These are phyloP conservation scores for Microbotryum violaceum DNA, from an alignment of 1,284 basidiomycete species.

Conservation along the genomic window DNA sequence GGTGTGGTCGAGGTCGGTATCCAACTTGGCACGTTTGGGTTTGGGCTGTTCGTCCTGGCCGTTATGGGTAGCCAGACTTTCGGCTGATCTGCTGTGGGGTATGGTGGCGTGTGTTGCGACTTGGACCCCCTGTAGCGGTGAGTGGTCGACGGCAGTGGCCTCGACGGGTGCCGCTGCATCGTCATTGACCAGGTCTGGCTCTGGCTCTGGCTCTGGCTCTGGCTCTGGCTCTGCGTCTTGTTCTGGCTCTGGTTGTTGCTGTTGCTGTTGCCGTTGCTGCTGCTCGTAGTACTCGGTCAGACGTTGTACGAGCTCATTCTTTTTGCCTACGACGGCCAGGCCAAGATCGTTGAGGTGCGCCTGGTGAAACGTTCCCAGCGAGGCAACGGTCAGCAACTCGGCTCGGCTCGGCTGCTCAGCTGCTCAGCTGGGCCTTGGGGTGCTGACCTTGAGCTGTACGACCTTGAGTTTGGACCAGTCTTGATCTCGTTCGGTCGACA, in stretches of 20 bases:
- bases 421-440: neutral
- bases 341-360: slow-evolving; percentile 22
- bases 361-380: slow-evolving; percentile 4
- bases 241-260: neutral
- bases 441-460: slow-evolving; percentile 23
- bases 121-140: neutral
- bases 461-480: slow-evolving; percentile 23
- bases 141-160: neutral
- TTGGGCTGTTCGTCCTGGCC: slow-evolving; percentile 6
- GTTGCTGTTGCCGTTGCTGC: neutral
- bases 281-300: slow-evolving; percentile 11
- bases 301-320: slow-evolving; percentile 29
- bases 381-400: neutral
- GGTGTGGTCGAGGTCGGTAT: neutral
- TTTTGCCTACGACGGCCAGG: slow-evolving; percentile 27
- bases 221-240: neutral
- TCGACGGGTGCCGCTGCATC: neutral
- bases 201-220: neutral
- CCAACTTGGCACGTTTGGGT: slow-evolving; percentile 10
- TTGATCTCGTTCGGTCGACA: neutral
- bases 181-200: neutral
- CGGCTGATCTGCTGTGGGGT: neutral
- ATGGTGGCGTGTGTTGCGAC: no score
- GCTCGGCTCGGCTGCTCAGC: neutral
- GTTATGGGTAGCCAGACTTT: neutral